These are phyloP conservation scores for Penicillium sp. DNA, from an alignment of 2,329 filamentous ascomycete genomes.

Conservation along the genomic window DNA sequence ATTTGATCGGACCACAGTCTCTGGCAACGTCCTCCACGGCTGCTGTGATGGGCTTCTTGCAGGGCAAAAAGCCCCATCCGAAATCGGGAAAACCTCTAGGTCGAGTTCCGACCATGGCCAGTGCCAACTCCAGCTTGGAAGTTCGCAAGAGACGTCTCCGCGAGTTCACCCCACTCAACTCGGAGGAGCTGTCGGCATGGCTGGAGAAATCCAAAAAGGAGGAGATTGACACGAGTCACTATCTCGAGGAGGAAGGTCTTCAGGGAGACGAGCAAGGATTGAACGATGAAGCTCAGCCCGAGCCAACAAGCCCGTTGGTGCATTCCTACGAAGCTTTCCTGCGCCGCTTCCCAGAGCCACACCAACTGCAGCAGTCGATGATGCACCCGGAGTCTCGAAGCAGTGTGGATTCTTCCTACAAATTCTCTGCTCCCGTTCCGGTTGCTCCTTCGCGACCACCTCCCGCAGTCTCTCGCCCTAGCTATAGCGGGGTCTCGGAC, in stretches of 20 bases:
- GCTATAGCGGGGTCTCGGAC: slow-evolving; percentile 75
- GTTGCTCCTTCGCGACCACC: slow-evolving; percentile 58
- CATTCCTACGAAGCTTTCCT: slow-evolving; percentile 78
- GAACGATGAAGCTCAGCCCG: slow-evolving; percentile 37
- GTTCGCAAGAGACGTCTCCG: slow-evolving; percentile 52
- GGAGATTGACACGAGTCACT: slow-evolving; percentile 44
- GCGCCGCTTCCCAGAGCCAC: slow-evolving; percentile 69
- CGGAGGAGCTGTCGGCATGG: slow-evolving; percentile 76
- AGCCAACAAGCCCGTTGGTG: slow-evolving; percentile 50
- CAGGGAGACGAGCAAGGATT: slow-evolving; percentile 37
- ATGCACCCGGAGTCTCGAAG: slow-evolving; percentile 35
- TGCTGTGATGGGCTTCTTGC: slow-evolving; percentile 42
- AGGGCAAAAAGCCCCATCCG: slow-evolving; percentile 29
- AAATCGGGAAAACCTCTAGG: slow-evolving; percentile 46
- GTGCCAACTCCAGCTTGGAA: slow-evolving; percentile 47
- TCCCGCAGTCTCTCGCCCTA: slow-evolving; percentile 61
- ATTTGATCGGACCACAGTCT: slow-evolving; percentile 68
- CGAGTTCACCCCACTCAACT: slow-evolving; percentile 65
- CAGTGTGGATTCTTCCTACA: slow-evolving; percentile 26
- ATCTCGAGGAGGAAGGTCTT: slow-evolving; percentile 34
- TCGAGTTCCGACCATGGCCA: slow-evolving; percentile 47
- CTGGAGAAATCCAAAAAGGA: slow-evolving; percentile 68
- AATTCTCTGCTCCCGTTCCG: slow-evolving; percentile 46
- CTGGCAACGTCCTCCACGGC: slow-evolving; percentile 54
- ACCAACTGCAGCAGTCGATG: slow-evolving; percentile 55